These are phyloP conservation scores for Talaromyces sp. DNA, from an alignment of 2,329 filamentous ascomycete genomes.

Conservation along the genomic window DNA sequence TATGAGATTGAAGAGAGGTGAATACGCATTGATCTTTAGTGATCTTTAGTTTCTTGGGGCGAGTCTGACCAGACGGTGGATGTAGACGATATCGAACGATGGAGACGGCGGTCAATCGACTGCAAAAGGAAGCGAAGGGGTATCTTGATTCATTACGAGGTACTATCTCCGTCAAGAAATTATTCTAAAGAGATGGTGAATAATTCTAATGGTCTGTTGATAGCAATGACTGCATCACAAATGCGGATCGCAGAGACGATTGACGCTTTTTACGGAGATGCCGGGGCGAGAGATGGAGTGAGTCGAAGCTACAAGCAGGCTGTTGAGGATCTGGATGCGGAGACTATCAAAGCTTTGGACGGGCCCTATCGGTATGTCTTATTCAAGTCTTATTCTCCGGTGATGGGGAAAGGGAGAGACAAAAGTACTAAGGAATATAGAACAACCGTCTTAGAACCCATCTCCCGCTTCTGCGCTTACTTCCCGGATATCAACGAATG, in stretches of 20 bases:
- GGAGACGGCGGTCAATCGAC: slow-evolving; percentile 83
- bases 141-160: slow-evolving; percentile 93
- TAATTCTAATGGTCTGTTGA: background rate
- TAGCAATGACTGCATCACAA: slow-evolving; percentile 97
- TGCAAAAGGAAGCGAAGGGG: slow-evolving; percentile 97
- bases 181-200: background rate
- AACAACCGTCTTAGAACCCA: slow-evolving; percentile 91
- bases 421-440: slow-evolving; percentile 37
- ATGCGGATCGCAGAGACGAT: slow-evolving; percentile 99
- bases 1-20: slow-evolving; percentile 96
- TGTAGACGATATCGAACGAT: slow-evolving; percentile 93
- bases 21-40: background rate
- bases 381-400: too few species aligned
- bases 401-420: background rate
- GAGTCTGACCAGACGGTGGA: slow-evolving; percentile 17
- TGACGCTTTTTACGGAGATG: slow-evolving; percentile 97
- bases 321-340: slow-evolving; percentile 93
- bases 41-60: background rate
- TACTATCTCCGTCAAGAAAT: slow-evolving; percentile 34
- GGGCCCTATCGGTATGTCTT: slow-evolving; percentile 72
- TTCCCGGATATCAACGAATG: slow-evolving; percentile 99
- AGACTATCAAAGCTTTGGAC: slow-evolving; percentile 97
- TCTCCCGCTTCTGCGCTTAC: slow-evolving; percentile 93
- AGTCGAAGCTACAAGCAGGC: slow-evolving; percentile 97
- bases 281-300: slow-evolving; percentile 89